Percentiles rank a stretch among this genome's conserved stretches.
Evolutionary conservation across 2,329 filamentous ascomycete species (phyloP).

Genomic region (Penicillium sp.): DNA sequence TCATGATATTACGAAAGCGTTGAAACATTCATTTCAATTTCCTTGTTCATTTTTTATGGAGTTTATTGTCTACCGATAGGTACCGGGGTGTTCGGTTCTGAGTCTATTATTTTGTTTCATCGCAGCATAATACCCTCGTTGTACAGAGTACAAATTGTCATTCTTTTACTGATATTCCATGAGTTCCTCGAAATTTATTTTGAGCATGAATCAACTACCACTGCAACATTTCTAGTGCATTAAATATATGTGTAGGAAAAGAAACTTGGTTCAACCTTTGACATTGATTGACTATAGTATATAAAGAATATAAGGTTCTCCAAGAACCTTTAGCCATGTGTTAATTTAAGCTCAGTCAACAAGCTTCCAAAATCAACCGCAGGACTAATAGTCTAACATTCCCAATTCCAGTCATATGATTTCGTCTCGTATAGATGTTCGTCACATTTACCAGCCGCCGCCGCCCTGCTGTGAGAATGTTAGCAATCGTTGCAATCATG

Average conservation of each 20-base stretch:
- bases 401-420: background rate
- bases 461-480: background rate
- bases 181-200: background rate
- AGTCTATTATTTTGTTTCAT: background rate
- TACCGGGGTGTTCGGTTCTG: background rate
- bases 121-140: background rate
- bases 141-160: background rate
- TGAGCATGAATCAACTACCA: background rate
- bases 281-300: background rate
- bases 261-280: background rate
- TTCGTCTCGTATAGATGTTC: background rate
- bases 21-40: constrained; percentile 4
- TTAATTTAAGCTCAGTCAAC: background rate
- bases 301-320: background rate
- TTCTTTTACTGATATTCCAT: background rate
- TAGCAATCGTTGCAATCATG: background rate
- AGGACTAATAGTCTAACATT: background rate
- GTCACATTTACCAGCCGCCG: constrained; percentile 2
- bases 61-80: background rate
- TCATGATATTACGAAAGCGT: constrained; percentile 10
- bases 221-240: background rate
- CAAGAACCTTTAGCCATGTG: background rate
- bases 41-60: background rate
- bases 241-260: background rate
- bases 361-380: background rate